A percentile compares a stretch with the other conserved stretches of the same genome.
Evolutionary conservation across 495 filamentous ascomycete genomes (phyloP).

Genomic region (Penicillium lagena): DNA sequence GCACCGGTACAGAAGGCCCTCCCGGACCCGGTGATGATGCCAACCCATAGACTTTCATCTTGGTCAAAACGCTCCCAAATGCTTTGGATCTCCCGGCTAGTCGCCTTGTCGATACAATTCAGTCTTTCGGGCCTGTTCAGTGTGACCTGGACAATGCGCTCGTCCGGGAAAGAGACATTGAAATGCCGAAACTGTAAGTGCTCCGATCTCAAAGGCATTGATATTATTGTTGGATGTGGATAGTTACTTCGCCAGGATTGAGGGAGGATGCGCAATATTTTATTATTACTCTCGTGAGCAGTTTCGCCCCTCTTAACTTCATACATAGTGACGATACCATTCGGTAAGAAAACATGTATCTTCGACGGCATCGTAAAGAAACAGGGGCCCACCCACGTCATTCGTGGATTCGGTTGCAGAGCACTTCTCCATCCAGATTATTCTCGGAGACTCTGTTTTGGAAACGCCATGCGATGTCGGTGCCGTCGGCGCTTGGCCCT

Average conservation of each 20-base stretch:
- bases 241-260: neutral
- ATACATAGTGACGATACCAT: no score
- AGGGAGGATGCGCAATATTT: neutral
- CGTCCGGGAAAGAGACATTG: conserved; percentile 34
- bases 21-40: conserved; percentile 49
- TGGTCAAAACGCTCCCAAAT: conserved; percentile 48
- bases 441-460: no score
- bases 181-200: conserved; percentile 17
- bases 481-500: no score
- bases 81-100: conserved; percentile 40
- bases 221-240: no score
- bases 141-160: conserved; percentile 35
- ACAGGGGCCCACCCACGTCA: neutral
- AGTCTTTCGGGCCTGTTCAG: conserved; percentile 40
- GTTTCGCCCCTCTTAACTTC: no score
- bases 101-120: conserved; percentile 39
- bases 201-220: conserved; percentile 18
- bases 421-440: neutral
- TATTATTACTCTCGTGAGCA: no score
- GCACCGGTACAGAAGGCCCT: conserved; percentile 53
- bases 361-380: no score
- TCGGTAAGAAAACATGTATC: no score
- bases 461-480: no score
- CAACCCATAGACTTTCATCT: conserved; percentile 45
- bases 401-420: neutral